Base-by-base conservation (phyloP, 2,329 filamentous ascomycete species). In the Gaeumannomyces sp. region DNA sequence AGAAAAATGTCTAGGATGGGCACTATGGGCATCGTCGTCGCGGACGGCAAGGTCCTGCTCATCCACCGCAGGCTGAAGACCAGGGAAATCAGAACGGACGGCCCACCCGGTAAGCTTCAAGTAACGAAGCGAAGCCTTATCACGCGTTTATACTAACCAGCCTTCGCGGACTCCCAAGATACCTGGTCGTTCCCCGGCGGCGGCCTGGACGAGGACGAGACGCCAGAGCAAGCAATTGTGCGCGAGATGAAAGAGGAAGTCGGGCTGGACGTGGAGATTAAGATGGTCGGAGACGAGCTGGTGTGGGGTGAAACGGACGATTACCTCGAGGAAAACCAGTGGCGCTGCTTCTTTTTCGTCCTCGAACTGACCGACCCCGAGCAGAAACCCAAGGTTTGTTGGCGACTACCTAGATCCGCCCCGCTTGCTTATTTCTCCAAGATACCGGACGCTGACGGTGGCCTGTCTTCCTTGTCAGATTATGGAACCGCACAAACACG, bases 211-310 rank as follows among this genome's bases (percentile, higher is more conserved):
- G 31, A 28, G 31, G 59, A 35, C 59, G 59, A 60, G 31, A 60
- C 59, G 22, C 59, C 59, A 27, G 59, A 60, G 59, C 31, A 60
- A 22, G 11, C 31, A 31, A 38, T 60, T 19, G 59, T 60, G 59
- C 59, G 59, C 59, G 59, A 60, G 59, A 35, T 60, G 29, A 35
- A 60, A 22, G 59, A 60, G 59, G 59, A 60, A 22, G n/a, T 60
- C 31, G 59, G 16, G 22, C 31, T 60, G 22, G 59, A 60, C 19
- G 59, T 60, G 31, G 27, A n/a, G n/a, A 60, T 38, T 31, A 33
- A 38, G 59, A 16, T 31, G 31, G 8, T 45, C 59, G 31, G 59
- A 33, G 59, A 60, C 59, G 59, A 60, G 31, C n/a, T 11, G 7
- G 59, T 60, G 38, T 60, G 59, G 31, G 59, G 59, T 22, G 35